These are phyloP conservation scores for Thermomyces lanuginosus DNA, from an alignment of 2,329 filamentous ascomycete species.

Conservation along the genomic window DNA sequence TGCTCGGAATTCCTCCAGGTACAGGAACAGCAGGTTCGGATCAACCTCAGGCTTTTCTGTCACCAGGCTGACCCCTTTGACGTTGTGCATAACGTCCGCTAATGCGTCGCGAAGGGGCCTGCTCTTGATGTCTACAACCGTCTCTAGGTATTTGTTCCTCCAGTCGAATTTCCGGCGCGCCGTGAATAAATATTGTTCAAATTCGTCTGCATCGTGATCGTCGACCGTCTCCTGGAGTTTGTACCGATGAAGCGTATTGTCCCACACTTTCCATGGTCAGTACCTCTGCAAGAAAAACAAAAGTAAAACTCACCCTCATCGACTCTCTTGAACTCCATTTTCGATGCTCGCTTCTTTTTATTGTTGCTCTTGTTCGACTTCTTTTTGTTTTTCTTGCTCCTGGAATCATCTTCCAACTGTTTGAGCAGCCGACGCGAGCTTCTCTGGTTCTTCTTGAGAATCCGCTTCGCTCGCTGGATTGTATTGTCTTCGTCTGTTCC, in stretches of 20 bases:
- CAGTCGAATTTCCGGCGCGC: constrained; percentile 69
- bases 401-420: no score
- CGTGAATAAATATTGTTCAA: constrained; percentile 68
- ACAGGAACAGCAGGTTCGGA: constrained; percentile 56
- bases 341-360: constrained; percentile 35
- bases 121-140: constrained; percentile 71
- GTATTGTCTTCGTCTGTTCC: constrained; percentile 13
- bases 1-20: constrained; percentile 58
- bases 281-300: background rate
- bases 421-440: constrained; percentile 9
- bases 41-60: constrained; percentile 61
- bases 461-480: constrained; percentile 11
- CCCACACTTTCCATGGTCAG: constrained; percentile 25
- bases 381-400: constrained; percentile 6
- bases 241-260: constrained; percentile 45
- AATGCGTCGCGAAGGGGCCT: constrained; percentile 58
- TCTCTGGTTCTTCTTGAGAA: constrained; percentile 10
- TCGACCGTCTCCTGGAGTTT: constrained; percentile 51
- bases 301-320: constrained; percentile 35
- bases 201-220: constrained; percentile 47
- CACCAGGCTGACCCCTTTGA: constrained; percentile 64
- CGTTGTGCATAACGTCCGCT: constrained; percentile 54
- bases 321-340: constrained; percentile 52
- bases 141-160: constrained; percentile 63
- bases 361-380: constrained; percentile 14